Conservation (phyloP, 1,139 yeast genomes). For the Geotrichum bryndzae region DNA sequence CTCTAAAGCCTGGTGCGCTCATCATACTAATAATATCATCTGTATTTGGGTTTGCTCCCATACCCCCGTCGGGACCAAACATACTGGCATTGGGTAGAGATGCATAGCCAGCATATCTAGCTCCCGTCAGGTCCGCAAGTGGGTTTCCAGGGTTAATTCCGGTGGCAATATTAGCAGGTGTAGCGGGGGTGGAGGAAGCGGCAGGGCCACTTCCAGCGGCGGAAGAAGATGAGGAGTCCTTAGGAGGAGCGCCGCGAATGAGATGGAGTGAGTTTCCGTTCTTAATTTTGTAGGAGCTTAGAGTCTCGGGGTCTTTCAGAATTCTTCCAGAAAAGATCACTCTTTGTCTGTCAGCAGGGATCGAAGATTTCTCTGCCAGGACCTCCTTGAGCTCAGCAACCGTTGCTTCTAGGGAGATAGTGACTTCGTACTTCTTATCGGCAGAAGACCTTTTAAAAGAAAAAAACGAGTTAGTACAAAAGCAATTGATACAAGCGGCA, state of each 20-base stretch:
- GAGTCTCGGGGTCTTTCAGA: slow-evolving; percentile 71
- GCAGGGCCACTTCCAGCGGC: slow-evolving; percentile 24
- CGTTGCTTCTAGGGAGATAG: slow-evolving; percentile 49
- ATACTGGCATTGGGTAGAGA: slow-evolving; percentile 81
- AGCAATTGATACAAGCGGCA: neutral
- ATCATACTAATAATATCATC: slow-evolving; percentile 69
- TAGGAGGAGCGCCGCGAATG: slow-evolving; percentile 55
- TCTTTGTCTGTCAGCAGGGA: slow-evolving; percentile 74
- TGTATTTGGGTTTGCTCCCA: slow-evolving; percentile 64
- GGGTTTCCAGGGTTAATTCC: slow-evolving; percentile 90
- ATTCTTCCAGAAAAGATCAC: slow-evolving; percentile 92
- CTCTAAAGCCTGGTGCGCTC: slow-evolving; percentile 75
- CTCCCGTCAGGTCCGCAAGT: slow-evolving; percentile 86
- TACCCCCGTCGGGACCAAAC: slow-evolving; percentile 96
- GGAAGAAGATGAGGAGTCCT: slow-evolving; percentile 25
- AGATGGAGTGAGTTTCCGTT: slow-evolving; percentile 83
- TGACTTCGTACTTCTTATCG: slow-evolving; percentile 69
- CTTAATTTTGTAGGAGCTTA: slow-evolving; percentile 72
- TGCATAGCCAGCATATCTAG: slow-evolving; percentile 88
- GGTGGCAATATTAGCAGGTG: slow-evolving; percentile 73
- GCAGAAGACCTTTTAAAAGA: slow-evolving; percentile 46
- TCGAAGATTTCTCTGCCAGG: slow-evolving; percentile 53
- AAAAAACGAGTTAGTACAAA: neutral
- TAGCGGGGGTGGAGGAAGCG: slow-evolving; percentile 29
- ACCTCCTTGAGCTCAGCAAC: slow-evolving; percentile 63